Percentiles rank a stretch among this genome's conserved stretches.
phyloP scores from a whole-genome alignment of 257 asterid species.

The Henckelia pumila region DNA sequence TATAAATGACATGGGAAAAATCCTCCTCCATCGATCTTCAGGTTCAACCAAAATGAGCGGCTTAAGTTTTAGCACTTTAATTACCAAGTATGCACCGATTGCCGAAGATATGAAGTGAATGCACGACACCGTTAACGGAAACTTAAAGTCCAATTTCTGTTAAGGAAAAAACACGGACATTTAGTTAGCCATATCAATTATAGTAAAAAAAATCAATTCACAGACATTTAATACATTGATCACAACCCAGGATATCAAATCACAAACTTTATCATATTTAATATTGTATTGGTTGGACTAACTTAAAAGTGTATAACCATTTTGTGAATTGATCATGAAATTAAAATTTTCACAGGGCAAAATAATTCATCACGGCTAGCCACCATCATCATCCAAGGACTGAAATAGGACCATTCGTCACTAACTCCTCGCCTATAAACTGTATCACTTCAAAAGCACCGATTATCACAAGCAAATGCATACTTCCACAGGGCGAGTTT shows the following conservation, averaged over 20 bases:
- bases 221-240: not conserved
- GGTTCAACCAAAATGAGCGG: constrained; percentile 64
- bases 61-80: constrained; percentile 65
- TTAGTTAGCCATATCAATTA: constrained; percentile 4
- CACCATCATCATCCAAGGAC: not conserved
- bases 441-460: too few relatives aligned
- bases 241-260: constrained; percentile 2
- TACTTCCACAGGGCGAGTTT: not conserved
- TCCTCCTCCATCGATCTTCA: constrained; percentile 74
- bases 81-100: constrained; percentile 62
- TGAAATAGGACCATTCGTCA: not conserved
- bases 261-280: not conserved
- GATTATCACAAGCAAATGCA: not conserved
- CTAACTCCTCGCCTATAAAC: not conserved
- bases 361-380: not conserved
- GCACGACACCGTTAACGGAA: constrained; percentile 61
- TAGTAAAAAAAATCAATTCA: constrained; percentile 10
- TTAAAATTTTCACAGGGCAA: not conserved
- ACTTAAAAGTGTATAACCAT: not conserved
- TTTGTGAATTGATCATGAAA: not conserved
- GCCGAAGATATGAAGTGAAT: constrained; percentile 64
- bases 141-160: constrained; percentile 69
- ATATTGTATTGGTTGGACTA: not conserved
- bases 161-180: not conserved
- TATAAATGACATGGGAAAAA: constrained; percentile 77